Conservation (phyloP, 2,329 filamentous ascomycete species). For the Atkinsonella hypoxylon region DNA sequence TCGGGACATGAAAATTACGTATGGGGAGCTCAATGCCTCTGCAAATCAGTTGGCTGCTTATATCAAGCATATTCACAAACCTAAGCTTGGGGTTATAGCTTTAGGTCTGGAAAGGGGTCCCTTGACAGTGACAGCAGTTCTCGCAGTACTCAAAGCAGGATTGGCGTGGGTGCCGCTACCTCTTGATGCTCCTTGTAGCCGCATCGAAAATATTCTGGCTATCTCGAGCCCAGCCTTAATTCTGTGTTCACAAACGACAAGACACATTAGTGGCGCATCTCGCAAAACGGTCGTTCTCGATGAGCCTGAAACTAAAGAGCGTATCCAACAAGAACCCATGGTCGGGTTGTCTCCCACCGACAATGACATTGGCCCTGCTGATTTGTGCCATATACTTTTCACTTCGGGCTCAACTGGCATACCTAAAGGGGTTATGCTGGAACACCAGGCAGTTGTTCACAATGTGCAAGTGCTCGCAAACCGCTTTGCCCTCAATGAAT, state of each 20-base stretch:
- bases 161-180: not conserved
- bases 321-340: not conserved
- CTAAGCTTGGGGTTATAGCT: not conserved
- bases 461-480: not conserved
- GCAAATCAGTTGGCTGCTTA: not conserved
- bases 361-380: not conserved
- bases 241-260: not conserved
- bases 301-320: not conserved
- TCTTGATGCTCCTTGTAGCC: not conserved
- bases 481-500: not conserved
- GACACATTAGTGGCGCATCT: not conserved
- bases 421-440: conserved; percentile 1
- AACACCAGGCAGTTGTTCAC: conserved; percentile 1
- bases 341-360: not conserved
- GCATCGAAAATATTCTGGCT: not conserved
- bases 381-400: conserved; percentile 1
- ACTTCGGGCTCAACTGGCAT: conserved; percentile 1
- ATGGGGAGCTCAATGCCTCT: not conserved
- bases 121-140: not conserved
- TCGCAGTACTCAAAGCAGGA: not conserved
- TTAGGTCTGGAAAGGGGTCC: not conserved
- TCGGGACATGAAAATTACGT: not conserved
- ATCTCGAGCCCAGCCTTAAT: not conserved
- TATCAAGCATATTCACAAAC: not conserved
- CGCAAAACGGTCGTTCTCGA: not conserved